A percentile compares a stretch with the other conserved stretches of the same genome.
Conservation (phyloP, 805 yeast species). For the Ogataea glucozyma region DNA sequence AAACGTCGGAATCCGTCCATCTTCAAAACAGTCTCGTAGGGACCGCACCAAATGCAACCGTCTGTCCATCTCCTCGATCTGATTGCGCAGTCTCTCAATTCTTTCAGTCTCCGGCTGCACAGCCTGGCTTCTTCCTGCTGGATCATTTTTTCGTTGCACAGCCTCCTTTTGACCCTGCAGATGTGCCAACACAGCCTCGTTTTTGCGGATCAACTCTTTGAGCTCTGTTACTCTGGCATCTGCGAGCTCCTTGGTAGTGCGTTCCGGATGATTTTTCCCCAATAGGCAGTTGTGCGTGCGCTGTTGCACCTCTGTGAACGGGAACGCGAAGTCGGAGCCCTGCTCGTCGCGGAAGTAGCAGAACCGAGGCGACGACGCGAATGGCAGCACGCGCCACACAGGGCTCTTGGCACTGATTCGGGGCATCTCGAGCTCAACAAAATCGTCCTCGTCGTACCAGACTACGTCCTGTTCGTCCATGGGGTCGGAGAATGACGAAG, state of each 20-base stretch:
- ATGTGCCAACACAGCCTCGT: too few species aligned
- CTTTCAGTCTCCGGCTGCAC: conserved; percentile 10
- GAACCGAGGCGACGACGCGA: conserved; percentile 54
- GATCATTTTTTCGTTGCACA: conserved; percentile 7
- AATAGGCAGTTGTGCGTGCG: conserved; percentile 66
- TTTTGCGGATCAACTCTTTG: conserved; percentile 38
- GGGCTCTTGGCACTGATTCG: conserved; percentile 39
- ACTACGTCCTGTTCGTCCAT: conserved; percentile 18
- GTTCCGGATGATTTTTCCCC: conserved; percentile 55
- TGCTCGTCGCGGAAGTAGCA: conserved; percentile 58
- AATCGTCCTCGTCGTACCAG: conserved; percentile 82
- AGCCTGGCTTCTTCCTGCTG: not conserved
- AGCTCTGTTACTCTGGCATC: conserved; percentile 40
- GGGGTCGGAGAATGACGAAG: conserved; percentile 23
- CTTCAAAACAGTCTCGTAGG: conserved; percentile 27
- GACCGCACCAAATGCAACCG: conserved; percentile 27
- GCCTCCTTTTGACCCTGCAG: conserved; percentile 9
- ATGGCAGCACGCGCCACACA: conserved; percentile 53
- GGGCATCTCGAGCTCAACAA: conserved; percentile 63
- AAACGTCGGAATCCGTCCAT: conserved; percentile 30
- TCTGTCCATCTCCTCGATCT: conserved; percentile 35
- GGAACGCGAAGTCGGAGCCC: conserved; percentile 45
- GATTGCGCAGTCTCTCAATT: conserved; percentile 26
- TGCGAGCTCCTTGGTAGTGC: conserved; percentile 51
- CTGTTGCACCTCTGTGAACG: conserved; percentile 57